phyloP scores from a whole-genome alignment of 2,329 filamentous ascomycete genomes.

The Trichothecium sympodiale region DNA sequence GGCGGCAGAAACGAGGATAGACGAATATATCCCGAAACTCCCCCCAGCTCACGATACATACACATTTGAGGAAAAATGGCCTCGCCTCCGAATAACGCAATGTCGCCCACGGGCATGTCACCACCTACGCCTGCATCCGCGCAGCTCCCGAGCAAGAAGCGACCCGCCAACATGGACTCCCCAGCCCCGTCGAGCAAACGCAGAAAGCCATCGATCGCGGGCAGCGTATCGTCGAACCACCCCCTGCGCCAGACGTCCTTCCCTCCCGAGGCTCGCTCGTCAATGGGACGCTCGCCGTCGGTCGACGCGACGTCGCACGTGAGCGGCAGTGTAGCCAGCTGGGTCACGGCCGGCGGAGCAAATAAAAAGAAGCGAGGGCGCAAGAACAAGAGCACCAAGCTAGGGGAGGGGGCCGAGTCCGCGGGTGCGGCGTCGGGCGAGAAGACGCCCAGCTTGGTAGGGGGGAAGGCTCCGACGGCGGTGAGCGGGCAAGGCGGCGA shows the following conservation, averaged over 20 bases:
- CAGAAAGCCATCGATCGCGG: slow-evolving; percentile 58
- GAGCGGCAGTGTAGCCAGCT: slow-evolving; percentile 48
- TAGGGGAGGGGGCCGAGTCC: neutral
- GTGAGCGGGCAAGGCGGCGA: slow-evolving; percentile 32
- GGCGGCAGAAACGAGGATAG: no score
- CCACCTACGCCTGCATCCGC: slow-evolving; percentile 40
- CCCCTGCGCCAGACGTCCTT: slow-evolving; percentile 75
- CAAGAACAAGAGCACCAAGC: slow-evolving; percentile 45
- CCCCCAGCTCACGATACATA: no score
- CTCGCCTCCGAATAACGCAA: slow-evolving; percentile 40
- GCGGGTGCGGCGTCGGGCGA: slow-evolving; percentile 20
- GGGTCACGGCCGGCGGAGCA: slow-evolving; percentile 22
- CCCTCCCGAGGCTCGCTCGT: slow-evolving; percentile 50
- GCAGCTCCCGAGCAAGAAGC: slow-evolving; percentile 48
- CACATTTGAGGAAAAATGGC: slow-evolving; percentile 32
- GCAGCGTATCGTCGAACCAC: slow-evolving; percentile 48
- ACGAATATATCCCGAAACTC: no score
- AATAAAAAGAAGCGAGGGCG: slow-evolving; percentile 50
- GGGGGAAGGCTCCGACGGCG: slow-evolving; percentile 28
- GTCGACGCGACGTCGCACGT: slow-evolving; percentile 49
- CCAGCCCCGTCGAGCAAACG: slow-evolving; percentile 46
- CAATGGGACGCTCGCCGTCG: slow-evolving; percentile 53
- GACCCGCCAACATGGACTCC: slow-evolving; percentile 41
- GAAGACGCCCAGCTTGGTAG: slow-evolving; percentile 31
- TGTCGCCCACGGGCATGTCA: slow-evolving; percentile 42